Base-by-base conservation (phyloP, 345 rosid species). In the Pugionium dolabratum region DNA sequence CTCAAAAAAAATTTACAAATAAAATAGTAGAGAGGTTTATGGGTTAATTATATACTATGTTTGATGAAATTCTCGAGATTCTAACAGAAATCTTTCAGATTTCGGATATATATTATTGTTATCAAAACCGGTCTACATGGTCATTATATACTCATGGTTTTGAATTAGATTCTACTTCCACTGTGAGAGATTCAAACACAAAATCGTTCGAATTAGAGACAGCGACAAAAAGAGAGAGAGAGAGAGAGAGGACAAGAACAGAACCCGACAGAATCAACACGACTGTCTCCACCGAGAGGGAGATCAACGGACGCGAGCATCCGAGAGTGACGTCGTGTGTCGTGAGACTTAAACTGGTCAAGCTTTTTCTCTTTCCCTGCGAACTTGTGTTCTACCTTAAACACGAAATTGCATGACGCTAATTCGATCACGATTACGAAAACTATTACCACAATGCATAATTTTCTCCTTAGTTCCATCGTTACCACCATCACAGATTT, bases 211-310 rank as follows among this genome's bases (percentile, higher is more conserved):
- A 44, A 32, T 5, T 47, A 28, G 1, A 39, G 36, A 48, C 33
- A 52, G 37, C 32, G 3, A 4, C 26, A 48, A 3, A 2, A 54
- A 32, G n/a, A n/a, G n/a, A n/a, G n/a, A 45, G 39, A 9, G 2
- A 7, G 5, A 37, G 41, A 37, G 41, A 25, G 18, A 36, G 37
- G 36, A 62, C 26, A 64, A 36, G 67, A 75, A 37, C 75, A 79
- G 49, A 58, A 90, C 97, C 98, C 97, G 66, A 88, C 76, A 49
- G 75, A 75, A 44, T 78, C 84, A 11, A 84, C 73, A 18, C 90
- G 96, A 76, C 97, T 94, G 45, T 77, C 83, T 75, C 98, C 97
- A 1, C 97, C 98, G 27, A 93, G 52, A 43, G 81, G 82, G 33
- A 93, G 64, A 72, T 85, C 86, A 56, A 84, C 40, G 74, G 87